Evolutionary conservation across 768 basidiomycete species (phyloP), one percentile per base, ranked within the genome.

Genomic region (Amanita jacksonii): DNA sequence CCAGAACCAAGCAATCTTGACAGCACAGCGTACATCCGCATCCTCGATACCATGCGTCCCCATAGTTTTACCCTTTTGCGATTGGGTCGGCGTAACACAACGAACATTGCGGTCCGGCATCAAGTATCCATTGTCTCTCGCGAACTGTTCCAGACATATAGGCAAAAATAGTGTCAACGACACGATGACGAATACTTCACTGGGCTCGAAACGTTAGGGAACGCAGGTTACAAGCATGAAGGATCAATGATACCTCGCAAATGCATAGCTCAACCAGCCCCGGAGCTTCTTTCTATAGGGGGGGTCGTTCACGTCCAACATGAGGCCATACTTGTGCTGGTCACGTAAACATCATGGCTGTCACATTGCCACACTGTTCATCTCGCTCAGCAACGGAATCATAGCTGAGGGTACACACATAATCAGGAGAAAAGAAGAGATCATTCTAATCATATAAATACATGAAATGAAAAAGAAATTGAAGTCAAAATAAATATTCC

Each of bases 231-330:
- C 10, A n/a, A 4, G 1, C 24, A 18, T 27, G 13, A 36, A 40
- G 19, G 13, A 25, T 5, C 8, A 34, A 31, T 52, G 50, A 36
- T 12, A 81, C 85, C 85, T 85, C 0, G 87, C 87, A 54, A 89
- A 90, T 0, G 85, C 85, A 54, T 90, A 90, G 51, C 79, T 80
- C 46, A 88, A 66, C 87, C 87, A 90, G 35, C 87, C 87, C 40
- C 73, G 67, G 5, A 87, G 67, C 35, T 69, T 67, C 53, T 61
- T 66, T 43, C 59, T 61, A 52, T 69, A 71, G 43, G 22, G 16
- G 18, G 27, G n/a, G n/a, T n/a, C 27, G 27, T 10, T 12, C 7
- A 13, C 10, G 16, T 19, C 8, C 10, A 9, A 37, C 42, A 43
- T 43, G 27, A 28, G 27, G 27, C 12, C 27, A 28, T 12, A 28